phyloP scores from a whole-genome alignment of 805 yeast genomes.

The Metschnikowia orientalis region DNA sequence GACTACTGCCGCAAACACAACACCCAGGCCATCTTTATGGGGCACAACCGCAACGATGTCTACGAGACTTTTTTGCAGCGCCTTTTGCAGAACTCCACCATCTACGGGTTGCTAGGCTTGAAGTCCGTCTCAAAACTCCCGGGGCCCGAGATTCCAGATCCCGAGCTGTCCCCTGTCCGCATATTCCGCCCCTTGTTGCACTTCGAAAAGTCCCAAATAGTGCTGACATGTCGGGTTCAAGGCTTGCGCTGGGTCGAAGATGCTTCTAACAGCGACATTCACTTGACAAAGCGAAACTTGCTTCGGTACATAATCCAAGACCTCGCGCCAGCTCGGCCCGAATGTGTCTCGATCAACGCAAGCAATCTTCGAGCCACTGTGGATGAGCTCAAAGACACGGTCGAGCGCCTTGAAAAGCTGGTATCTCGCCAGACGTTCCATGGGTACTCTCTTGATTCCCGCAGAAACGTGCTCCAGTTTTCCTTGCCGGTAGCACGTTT shows the following conservation, averaged over 20 bases:
- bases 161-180: conserved; percentile 12
- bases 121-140: conserved; percentile 26
- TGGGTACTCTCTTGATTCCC: neutral
- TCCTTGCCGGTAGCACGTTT: neutral
- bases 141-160: conserved; percentile 12
- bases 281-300: conserved; percentile 55
- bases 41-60: conserved; percentile 71
- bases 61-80: conserved; percentile 64
- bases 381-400: conserved; percentile 5
- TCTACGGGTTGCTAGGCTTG: conserved; percentile 60
- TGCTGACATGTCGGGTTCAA: conserved; percentile 40
- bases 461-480: neutral
- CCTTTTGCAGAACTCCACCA: conserved; percentile 35
- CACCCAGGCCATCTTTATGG: conserved; percentile 46
- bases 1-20: conserved; percentile 34
- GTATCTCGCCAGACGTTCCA: neutral
- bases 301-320: conserved; percentile 37
- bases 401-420: conserved; percentile 5
- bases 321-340: conserved; percentile 21
- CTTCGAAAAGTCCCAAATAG: conserved; percentile 41
- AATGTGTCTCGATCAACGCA: conserved; percentile 6
- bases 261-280: conserved; percentile 50
- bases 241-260: conserved; percentile 67
- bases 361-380: conserved; percentile 13
- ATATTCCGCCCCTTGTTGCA: conserved; percentile 52